Conservation (phyloP, 352 stramenopile genomes). For the Thalassiosira tumida region DNA sequence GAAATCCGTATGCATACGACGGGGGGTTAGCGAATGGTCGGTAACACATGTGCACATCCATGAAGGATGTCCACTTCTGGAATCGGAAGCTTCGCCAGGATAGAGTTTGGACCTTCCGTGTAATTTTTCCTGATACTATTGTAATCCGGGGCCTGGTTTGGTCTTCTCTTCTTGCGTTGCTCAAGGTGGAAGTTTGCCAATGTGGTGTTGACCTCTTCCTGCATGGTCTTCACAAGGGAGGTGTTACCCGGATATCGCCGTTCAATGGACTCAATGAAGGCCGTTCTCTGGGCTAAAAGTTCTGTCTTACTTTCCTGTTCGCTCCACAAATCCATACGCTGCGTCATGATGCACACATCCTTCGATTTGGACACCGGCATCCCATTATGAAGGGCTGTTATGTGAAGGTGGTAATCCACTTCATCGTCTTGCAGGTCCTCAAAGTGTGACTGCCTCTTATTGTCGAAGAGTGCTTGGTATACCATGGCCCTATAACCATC, state of each 20-base stretch:
- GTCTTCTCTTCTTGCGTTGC: neutral
- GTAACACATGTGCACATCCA: neutral
- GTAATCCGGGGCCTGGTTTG: neutral
- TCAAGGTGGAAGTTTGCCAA: neutral
- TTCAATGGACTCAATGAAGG: neutral
- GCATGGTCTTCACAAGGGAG: neutral
- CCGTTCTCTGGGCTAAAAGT: neutral
- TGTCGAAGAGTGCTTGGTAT: neutral
- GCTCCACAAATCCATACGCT: neutral
- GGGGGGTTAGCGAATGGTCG: too few species aligned
- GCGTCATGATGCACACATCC: neutral
- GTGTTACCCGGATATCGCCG: neutral
- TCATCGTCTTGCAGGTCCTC: neutral
- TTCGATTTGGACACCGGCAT: neutral
- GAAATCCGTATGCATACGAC: too few species aligned
- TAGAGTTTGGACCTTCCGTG: neutral
- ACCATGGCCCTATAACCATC: neutral
- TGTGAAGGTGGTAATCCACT: neutral
- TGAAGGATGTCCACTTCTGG: neutral
- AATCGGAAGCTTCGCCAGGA: neutral
- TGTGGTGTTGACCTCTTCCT: neutral
- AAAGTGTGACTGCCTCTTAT: neutral
- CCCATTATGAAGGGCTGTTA: neutral
- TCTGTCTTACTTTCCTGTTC: neutral
- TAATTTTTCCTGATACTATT: neutral